Base-by-base conservation (phyloP, 192 early-diverging fungal species). In the Bifiguratus adelaidae region DNA sequence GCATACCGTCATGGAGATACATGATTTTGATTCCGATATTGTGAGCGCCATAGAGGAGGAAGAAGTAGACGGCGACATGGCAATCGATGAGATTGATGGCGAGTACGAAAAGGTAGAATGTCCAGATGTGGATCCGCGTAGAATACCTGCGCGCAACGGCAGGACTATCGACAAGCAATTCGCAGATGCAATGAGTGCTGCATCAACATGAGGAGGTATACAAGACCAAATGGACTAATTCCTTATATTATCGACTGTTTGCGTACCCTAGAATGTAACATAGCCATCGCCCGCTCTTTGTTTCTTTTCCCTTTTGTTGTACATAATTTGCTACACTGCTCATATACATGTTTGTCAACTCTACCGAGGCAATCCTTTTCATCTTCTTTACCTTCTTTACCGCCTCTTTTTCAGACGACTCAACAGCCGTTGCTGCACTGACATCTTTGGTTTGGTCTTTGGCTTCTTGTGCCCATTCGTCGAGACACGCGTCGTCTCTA, bases 1-100 rank as follows among this genome's bases (percentile, higher is more conserved):
- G 12, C 43, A 58, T 1, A 65, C 62, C 3, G 51, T 55, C 2
- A 59, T 65, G 62, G 62, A 65, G 30, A 41, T 65, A 13, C 62
- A 65, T 46, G 56, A 65, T 42, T 65, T 65, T 37, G 62, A 65
- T 48, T 18, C 43, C 34, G 33, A 41, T 41, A 26, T 27, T 36
- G 40, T 41, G 34, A 28, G 38, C 27, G 49, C 36, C 7, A 20
- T 20, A 40, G 37, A 40, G 37, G 15, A 40, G 37, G 5, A 40
- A 21, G 15, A 15, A 21, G 37, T 40, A 15, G 1, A 7, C 37
- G 32, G 11, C 32, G 11, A 13, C 32, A 34, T 34, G 11, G 32
- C 11, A 34, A 5, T 13, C 37, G 37, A 40, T 6, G 37, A 40
- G 15, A 6, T 5, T 5, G 37, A 40, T 21, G 37, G 22, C 18